phyloP scores from a whole-genome alignment of 2,329 filamentous ascomycete genomes.

The Alternaria sp. region DNA sequence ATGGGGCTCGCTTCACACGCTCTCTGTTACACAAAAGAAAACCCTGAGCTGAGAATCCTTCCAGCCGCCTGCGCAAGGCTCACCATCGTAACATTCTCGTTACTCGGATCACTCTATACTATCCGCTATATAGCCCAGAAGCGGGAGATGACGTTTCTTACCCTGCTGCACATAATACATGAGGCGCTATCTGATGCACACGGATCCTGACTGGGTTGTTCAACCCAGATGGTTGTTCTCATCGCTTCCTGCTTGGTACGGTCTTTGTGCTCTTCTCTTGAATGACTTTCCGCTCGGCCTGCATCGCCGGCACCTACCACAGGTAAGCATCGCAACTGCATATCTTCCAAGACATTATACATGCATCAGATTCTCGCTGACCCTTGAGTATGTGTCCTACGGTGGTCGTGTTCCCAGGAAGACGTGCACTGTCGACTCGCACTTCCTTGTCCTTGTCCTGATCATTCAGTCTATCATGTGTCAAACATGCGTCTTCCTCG shows the following conservation, averaged over 20 bases:
- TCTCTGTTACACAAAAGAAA: neutral
- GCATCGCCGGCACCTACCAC: neutral
- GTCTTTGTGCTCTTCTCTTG: neutral
- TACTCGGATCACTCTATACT: slow-evolving; percentile 4
- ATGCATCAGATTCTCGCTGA: neutral
- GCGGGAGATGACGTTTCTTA: slow-evolving; percentile 12
- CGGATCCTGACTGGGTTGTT: neutral
- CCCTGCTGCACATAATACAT: slow-evolving; percentile 9
- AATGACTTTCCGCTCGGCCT: neutral
- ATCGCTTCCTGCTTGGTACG: neutral
- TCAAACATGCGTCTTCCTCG: neutral
- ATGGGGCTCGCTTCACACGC: neutral
- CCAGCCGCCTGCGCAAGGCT: slow-evolving; percentile 4
- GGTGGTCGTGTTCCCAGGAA: neutral
- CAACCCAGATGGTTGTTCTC: neutral
- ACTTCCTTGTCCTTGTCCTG: neutral
- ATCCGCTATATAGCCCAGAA: neutral
- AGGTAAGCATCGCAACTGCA: neutral
- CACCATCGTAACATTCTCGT: neutral
- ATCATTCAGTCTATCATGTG: neutral
- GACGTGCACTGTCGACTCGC: neutral
- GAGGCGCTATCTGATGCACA: neutral
- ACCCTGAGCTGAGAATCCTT: neutral
- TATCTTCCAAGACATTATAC: neutral
- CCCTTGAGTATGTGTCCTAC: neutral